Evolutionary conservation across 805 yeast species (phyloP).

Genomic region (Candida schatavii): DNA sequence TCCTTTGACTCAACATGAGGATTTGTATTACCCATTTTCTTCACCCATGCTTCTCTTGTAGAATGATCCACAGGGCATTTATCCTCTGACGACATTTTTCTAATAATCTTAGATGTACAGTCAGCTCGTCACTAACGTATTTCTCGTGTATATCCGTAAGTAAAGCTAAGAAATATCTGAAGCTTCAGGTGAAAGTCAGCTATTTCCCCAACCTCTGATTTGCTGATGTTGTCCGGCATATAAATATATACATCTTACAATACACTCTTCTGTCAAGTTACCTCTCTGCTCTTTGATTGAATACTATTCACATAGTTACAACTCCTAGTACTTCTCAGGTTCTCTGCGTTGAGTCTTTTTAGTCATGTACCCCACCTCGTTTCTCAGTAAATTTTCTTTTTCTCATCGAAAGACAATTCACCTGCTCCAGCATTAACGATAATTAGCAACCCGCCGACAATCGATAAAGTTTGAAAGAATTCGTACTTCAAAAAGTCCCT

Average conservation of each 20-base stretch:
- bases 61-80: constrained; percentile 56
- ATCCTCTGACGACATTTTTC: constrained; percentile 2
- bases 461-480: constrained; percentile 89
- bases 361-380: not conserved
- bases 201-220: too few relatives aligned
- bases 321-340: not conserved
- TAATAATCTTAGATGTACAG: too few relatives aligned
- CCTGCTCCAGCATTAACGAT: constrained; percentile 98
- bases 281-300: too few relatives aligned
- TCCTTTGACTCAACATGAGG: constrained; percentile 12
- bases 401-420: constrained; percentile 86
- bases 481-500: constrained; percentile 91
- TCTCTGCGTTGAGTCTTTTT: not conserved
- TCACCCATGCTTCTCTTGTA: constrained; percentile 32
- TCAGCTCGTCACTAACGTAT: too few relatives aligned
- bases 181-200: too few relatives aligned
- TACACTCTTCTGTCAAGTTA: too few relatives aligned
- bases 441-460: constrained; percentile 88
- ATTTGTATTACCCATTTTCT: constrained; percentile 10
- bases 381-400: constrained; percentile 81
- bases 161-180: too few relatives aligned
- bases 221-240: too few relatives aligned
- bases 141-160: too few relatives aligned
- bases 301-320: not conserved
- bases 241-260: too few relatives aligned